Percentiles rank a stretch among this genome's conserved stretches.
These are phyloP conservation scores for Salicornia ramosissima DNA, from an alignment of 148 eudicot genomes.

Conservation along the genomic window DNA sequence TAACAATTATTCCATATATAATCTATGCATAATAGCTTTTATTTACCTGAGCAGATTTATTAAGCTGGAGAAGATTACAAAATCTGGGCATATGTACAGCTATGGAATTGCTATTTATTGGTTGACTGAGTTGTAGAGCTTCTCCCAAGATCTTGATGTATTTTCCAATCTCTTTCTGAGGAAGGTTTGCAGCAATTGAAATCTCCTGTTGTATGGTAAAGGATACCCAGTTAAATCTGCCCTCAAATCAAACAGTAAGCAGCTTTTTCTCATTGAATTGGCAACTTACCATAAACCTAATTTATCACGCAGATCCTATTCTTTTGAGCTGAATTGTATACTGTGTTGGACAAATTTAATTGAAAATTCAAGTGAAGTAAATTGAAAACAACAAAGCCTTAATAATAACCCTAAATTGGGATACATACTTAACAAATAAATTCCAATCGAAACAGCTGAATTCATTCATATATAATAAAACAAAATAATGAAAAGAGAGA, in stretches of 20 bases:
- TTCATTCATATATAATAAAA: no score
- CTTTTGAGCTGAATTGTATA: background rate
- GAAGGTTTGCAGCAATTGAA: conserved; percentile 93
- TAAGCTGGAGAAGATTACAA: conserved; percentile 94
- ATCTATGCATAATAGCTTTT: background rate
- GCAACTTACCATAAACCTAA: background rate
- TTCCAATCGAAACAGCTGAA: no score
- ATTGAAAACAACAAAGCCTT: no score
- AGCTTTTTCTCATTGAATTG: background rate
- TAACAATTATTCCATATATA: background rate
- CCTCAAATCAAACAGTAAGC: no score
- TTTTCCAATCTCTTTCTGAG: conserved; percentile 97
- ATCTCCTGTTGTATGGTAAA: conserved; percentile 53
- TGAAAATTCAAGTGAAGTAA: no score
- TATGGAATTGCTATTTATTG: conserved; percentile 96
- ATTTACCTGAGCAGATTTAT: conserved; percentile 94
- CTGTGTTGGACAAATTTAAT: no score
- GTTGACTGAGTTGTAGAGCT: conserved; percentile 95
- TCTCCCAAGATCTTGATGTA: conserved; percentile 97
- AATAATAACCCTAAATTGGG: no score
- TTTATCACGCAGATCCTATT: background rate
- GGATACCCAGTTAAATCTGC: background rate
- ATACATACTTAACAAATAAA: no score
- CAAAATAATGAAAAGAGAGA: background rate
- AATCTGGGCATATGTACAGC: conserved; percentile 98